A percentile compares a stretch with the other conserved stretches of the same genome.
phyloP scores from a whole-genome alignment of 2,329 filamentous ascomycete species.

The Aspergillus fischeri region DNA sequence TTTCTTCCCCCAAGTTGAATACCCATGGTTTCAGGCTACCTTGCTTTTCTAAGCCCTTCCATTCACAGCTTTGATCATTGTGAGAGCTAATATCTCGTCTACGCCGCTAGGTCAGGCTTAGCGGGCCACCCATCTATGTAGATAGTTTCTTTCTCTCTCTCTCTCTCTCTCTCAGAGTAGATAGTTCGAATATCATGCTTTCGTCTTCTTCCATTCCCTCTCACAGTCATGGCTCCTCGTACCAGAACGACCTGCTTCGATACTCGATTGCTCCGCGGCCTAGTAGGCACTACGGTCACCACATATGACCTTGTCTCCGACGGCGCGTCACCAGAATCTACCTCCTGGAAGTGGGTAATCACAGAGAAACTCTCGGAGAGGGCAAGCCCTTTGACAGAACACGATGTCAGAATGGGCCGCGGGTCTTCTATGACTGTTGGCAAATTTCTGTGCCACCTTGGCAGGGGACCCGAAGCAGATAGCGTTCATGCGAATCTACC shows the following conservation, averaged over 20 bases:
- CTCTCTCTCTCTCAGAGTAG: too few relatives aligned
- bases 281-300: conserved; percentile 13
- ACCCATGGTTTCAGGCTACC: too few relatives aligned
- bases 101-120: too few relatives aligned
- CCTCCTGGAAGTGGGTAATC: conserved; percentile 8
- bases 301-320: conserved; percentile 7
- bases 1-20: too few relatives aligned
- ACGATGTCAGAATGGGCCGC: conserved; percentile 5
- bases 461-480: conserved; percentile 5
- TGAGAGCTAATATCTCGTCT: too few relatives aligned
- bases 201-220: too few relatives aligned
- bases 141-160: too few relatives aligned
- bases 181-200: too few relatives aligned
- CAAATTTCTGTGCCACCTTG: conserved; percentile 11
- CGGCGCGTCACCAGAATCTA: conserved; percentile 2
- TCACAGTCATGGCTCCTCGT: not conserved
- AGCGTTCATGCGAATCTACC: conserved; percentile 16
- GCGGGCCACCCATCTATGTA: too few relatives aligned
- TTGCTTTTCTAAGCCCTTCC: too few relatives aligned
- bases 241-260: conserved; percentile 7
- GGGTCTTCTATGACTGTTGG: conserved; percentile 10
- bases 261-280: conserved; percentile 12
- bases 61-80: too few relatives aligned
- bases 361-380: conserved; percentile 10
- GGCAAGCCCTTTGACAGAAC: conserved; percentile 5